Percentiles rank a stretch among this genome's conserved stretches.
These are phyloP conservation scores for Phoma herbarum DNA, from an alignment of 2,329 filamentous ascomycete genomes.

Conservation along the genomic window DNA sequence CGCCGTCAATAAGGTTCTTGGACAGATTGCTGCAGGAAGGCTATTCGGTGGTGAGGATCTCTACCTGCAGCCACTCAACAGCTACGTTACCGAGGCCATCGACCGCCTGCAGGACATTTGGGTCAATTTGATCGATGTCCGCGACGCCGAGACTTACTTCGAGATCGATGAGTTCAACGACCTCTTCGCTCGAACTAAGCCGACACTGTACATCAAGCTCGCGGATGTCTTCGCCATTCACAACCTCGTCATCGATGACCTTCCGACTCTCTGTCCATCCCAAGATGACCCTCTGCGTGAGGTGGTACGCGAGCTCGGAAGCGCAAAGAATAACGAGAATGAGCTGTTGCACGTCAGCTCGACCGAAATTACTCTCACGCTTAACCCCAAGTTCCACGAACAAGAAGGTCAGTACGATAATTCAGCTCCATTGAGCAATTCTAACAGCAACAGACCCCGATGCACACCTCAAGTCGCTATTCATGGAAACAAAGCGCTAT, in stretches of 20 bases:
- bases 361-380: constrained; percentile 87
- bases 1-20: constrained; percentile 90
- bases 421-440: neutral
- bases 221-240: constrained; percentile 97
- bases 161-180: constrained; percentile 99
- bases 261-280: constrained; percentile 77
- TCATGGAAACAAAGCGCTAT: constrained; percentile 98
- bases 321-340: constrained; percentile 93
- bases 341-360: constrained; percentile 89
- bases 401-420: constrained; percentile 66
- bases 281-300: constrained; percentile 90
- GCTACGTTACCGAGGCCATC: constrained; percentile 85
- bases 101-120: constrained; percentile 80
- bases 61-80: constrained; percentile 93
- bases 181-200: constrained; percentile 93
- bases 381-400: constrained; percentile 89
- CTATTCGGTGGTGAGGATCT: constrained; percentile 94
- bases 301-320: constrained; percentile 91
- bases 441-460: constrained; percentile 74
- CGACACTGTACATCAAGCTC: constrained; percentile 99
- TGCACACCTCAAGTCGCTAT: constrained; percentile 87
- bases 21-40: constrained; percentile 86
- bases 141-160: constrained; percentile 88
- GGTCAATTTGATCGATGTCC: constrained; percentile 79
- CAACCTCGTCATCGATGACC: constrained; percentile 81